phyloP scores from a whole-genome alignment of 2,329 filamentous ascomycete species.

The Pyricularia pennisetigena region DNA sequence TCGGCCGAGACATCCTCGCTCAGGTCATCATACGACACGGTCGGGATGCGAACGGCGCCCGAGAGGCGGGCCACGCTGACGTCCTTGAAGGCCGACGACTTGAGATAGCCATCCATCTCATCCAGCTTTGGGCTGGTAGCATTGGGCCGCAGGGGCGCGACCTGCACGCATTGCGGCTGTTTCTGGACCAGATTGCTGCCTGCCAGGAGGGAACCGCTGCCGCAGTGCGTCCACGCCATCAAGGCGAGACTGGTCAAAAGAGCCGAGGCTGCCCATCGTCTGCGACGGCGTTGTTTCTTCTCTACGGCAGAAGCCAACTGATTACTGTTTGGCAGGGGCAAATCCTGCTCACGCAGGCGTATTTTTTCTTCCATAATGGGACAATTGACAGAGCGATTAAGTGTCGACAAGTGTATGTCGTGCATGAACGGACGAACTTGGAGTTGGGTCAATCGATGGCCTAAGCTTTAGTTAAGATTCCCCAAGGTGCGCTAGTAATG shows the following conservation, averaged over 20 bases:
- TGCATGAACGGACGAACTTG: too few relatives aligned
- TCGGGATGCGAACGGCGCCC: slow-evolving; percentile 20
- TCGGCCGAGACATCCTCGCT: slow-evolving; percentile 40
- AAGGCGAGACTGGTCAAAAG: neutral
- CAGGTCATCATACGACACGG: slow-evolving; percentile 28
- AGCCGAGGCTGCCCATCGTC: neutral
- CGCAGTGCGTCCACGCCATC: neutral
- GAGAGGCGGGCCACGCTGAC: slow-evolving; percentile 17
- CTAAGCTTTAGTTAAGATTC: neutral
- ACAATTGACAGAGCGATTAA: neutral
- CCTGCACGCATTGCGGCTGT: slow-evolving; percentile 2
- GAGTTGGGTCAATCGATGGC: too few relatives aligned
- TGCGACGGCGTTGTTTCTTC: neutral
- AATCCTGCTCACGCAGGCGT: neutral
- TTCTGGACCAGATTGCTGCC: neutral
- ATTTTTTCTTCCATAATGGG: neutral
- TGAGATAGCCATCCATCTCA: slow-evolving; percentile 12
- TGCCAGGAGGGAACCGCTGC: neutral
- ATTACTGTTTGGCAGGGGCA: neutral
- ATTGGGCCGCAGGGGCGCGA: neutral
- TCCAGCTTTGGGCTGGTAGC: slow-evolving; percentile 8
- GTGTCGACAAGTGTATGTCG: neutral
- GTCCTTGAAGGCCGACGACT: slow-evolving; percentile 13
- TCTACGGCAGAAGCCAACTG: neutral
- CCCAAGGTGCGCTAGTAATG: neutral